Evolutionary conservation across 768 basidiomycete genomes (phyloP), one percentile per base, ranked within the genome.

Genomic region (Naganishia onofrii): DNA sequence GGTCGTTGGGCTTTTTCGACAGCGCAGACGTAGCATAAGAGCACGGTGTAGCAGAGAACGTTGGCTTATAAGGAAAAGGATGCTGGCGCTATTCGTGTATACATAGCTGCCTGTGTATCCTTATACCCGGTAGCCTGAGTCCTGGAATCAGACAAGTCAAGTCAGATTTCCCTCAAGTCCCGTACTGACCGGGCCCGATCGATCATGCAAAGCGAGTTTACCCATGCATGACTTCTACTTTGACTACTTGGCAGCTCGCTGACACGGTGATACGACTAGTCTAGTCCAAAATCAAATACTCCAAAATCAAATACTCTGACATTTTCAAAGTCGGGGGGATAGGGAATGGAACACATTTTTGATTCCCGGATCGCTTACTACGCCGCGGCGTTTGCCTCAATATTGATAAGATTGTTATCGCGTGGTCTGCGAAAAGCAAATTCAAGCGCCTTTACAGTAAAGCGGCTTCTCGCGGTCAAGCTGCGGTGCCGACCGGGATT

Each of bases 311-410:
- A 8, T 51, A 51, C n/a, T 23, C 48, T 17, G 4, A 51, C n/a
- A n/a, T n/a, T 51, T 51, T 51, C n/a, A 51, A 51, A 51, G 48
- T 51, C 48, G 48, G 23, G n/a, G n/a, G n/a, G n/a, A n/a, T n/a
- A n/a, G n/a, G n/a, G n/a, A n/a, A n/a, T n/a, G n/a, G n/a, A n/a
- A n/a, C n/a, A n/a, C n/a, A n/a, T n/a, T n/a, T 21, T 51, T 51
- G 4, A n/a, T 42, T 42, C 42, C 42, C 21, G 34, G 34, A 12
- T 5, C 34, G 34, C 34, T 36, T 36, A 12, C 34, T 36, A 12
- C 34, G 48, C 48, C n/a, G 1, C 48, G 48, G 48, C n/a, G 19
- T 51, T 51, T 51, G 48, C 19, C 4, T 51, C 12, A 51, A 12
- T 51, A 51, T 51, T 21, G 23, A 21, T 51, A 26, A 51, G 19